Evolutionary conservation across 768 basidiomycete genomes (phyloP), one percentile per base, ranked within the genome.

Genomic region (Serpula lacrymans): DNA sequence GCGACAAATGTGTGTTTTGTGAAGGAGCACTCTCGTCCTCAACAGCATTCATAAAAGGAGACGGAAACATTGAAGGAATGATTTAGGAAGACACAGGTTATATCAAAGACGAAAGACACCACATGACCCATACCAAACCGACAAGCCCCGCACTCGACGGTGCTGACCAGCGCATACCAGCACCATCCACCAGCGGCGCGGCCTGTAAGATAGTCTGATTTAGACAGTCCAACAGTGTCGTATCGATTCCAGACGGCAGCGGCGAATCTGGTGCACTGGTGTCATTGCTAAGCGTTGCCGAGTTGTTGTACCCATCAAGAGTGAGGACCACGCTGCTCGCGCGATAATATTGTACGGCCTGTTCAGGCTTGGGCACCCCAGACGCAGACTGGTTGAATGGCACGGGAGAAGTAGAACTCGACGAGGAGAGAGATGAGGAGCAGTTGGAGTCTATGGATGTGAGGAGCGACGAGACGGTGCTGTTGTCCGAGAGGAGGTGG

Each of bases 271-370:
- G 57, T 1, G 57, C 46, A 21, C 65, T 72, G 6, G 66, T 57
- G 16, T 76, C 63, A 21, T 44, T 49, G 1, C 56, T 49, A 18
- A 77, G 58, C 3, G 65, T 72, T 5, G 70, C 76, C 0, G 79
- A 78, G 46, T 85, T 74, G 50, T 85, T 84, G 53, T 85, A 84
- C 1, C 77, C 77, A 39, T 85, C 77, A 3, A 84, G 62, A 1
- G 79, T 72, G 18, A 85, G 64, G 2, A 72, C 75, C 26, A 82
- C 69, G 33, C 73, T 81, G 51, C 80, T 81, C 2, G 79, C 75
- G 22, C 83, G 78, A 51, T 80, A 86, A 55, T 85, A 86, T 43
- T 84, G 76, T n/a, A 84, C 49, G 0, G 70, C 72, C 50, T 82
- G 73, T 48, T 79, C 75, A 0, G 81, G 76, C 26, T 53, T 52